A percentile compares a stretch with the other conserved stretches of the same genome.
Conservation (phyloP, 371 early-diverging fungal genomes). For the Umbelopsis sp. region DNA sequence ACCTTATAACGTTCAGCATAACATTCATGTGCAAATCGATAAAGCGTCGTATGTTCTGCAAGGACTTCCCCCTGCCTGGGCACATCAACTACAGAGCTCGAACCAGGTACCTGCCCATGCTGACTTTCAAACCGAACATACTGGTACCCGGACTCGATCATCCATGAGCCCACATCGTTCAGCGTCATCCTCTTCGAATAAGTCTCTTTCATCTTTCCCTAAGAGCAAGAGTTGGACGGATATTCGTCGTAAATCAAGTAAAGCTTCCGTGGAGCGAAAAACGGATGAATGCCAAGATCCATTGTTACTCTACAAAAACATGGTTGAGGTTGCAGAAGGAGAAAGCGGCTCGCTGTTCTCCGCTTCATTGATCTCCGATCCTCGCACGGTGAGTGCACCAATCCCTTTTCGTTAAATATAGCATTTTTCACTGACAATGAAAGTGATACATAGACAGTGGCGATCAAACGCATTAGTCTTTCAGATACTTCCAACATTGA, state of each 20-base stretch:
- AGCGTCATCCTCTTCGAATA: background rate
- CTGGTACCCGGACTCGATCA: constrained; percentile 6
- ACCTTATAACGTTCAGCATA: constrained; percentile 58
- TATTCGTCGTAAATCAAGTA: constrained; percentile 4
- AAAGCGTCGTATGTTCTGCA: constrained; percentile 38
- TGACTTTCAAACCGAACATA: constrained; percentile 9
- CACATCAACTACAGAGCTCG: constrained; percentile 16
- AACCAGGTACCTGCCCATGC: background rate
- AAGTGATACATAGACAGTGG: constrained; percentile 43
- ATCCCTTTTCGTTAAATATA: background rate
- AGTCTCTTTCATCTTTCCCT: background rate
- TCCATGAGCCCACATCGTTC: constrained; percentile 14
- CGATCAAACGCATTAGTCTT: constrained; percentile 68
- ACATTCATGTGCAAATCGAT: constrained; percentile 53
- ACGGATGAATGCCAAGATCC: constrained; percentile 26
- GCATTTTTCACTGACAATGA: background rate
- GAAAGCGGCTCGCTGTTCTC: constrained; percentile 69
- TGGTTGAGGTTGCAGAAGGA: constrained; percentile 68
- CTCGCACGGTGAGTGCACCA: constrained; percentile 29
- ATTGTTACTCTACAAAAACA: constrained; percentile 36
- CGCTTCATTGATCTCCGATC: constrained; percentile 48
- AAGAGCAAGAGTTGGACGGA: constrained; percentile 10
- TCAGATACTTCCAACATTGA: constrained; percentile 57
- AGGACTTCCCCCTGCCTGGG: constrained; percentile 54
- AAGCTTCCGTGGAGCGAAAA: background rate